Evolutionary conservation across 495 filamentous ascomycete species (phyloP).

Genomic region (Xylaria longipes): DNA sequence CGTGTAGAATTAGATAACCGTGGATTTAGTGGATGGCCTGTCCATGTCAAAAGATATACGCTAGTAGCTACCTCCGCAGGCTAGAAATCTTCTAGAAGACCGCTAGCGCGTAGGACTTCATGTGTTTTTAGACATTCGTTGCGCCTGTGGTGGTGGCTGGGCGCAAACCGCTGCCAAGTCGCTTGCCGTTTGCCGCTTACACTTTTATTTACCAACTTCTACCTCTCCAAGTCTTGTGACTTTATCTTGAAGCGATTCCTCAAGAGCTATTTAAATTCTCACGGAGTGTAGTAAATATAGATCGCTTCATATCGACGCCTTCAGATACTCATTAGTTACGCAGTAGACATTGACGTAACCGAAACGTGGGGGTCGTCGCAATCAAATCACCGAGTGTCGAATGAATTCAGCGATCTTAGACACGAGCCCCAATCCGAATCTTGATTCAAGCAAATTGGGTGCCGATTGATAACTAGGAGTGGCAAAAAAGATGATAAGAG

Average conservation of each 20-base stretch:
- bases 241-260: background rate
- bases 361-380: background rate
- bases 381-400: background rate
- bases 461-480: background rate
- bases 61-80: background rate
- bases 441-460: background rate
- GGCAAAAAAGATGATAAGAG: background rate
- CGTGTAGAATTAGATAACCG: background rate
- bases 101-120: background rate
- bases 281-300: background rate
- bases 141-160: background rate
- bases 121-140: background rate
- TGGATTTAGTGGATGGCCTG: background rate
- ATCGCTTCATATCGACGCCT: background rate
- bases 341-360: background rate
- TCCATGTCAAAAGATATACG: background rate
- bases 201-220: background rate
- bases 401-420: background rate
- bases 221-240: background rate
- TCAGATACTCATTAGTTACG: background rate
- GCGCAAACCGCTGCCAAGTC: background rate
- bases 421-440: background rate
- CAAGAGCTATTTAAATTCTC: background rate
- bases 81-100: conserved; percentile 19
- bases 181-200: background rate